These are phyloP conservation scores for Neurospora sp. DNA, from an alignment of 495 filamentous ascomycete genomes.

Conservation along the genomic window DNA sequence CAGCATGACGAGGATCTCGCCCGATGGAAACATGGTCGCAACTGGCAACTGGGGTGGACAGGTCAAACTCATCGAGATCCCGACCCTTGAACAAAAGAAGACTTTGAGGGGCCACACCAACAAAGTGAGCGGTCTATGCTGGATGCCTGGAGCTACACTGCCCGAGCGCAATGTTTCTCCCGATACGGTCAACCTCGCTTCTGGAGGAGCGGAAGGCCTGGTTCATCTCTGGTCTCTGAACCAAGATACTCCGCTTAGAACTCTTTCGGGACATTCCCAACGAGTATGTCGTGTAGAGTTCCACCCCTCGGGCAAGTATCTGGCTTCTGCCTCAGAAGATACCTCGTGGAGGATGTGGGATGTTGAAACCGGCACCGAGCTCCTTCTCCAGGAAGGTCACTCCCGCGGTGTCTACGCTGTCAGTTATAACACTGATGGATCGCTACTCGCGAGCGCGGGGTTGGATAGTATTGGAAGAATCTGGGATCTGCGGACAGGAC, in stretches of 20 bases:
- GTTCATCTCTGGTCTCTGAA: constrained; percentile 86
- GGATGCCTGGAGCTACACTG: constrained; percentile 78
- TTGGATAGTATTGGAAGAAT: constrained; percentile 90
- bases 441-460: constrained; percentile 79
- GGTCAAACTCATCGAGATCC: constrained; percentile 75
- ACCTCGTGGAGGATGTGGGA: constrained; percentile 98
- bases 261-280: constrained; percentile 73
- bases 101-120: constrained; percentile 74
- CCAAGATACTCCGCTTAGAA: constrained; percentile 72
- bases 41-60: constrained; percentile 87
- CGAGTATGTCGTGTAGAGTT: constrained; percentile 89
- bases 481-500: constrained; percentile 91
- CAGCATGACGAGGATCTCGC: constrained; percentile 82
- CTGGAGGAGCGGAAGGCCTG: constrained; percentile 81
- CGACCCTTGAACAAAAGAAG: constrained; percentile 65
- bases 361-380: constrained; percentile 68
- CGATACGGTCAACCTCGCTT: constrained; percentile 74
- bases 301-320: constrained; percentile 81
- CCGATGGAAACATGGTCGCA: constrained; percentile 72
- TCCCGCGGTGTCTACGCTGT: constrained; percentile 84
- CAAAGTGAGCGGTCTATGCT: constrained; percentile 80
- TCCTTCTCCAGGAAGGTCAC: constrained; percentile 90
- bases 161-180: constrained; percentile 56
- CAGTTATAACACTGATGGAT: constrained; percentile 82
- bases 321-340: constrained; percentile 90